These are phyloP conservation scores for Lanmaoa rubissima DNA, from an alignment of 768 basidiomycete species.

Conservation along the genomic window DNA sequence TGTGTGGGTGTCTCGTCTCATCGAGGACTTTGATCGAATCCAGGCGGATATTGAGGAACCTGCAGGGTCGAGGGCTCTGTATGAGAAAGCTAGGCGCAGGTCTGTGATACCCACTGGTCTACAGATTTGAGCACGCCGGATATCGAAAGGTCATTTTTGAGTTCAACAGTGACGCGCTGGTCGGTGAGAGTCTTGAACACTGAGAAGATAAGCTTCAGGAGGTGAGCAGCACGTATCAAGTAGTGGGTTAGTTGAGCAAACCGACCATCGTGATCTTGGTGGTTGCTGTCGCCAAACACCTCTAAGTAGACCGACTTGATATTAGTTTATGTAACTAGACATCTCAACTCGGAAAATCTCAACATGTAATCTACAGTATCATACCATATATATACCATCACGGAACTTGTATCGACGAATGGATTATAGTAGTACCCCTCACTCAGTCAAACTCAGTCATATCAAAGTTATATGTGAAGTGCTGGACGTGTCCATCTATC, in stretches of 20 bases:
- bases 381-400: neutral
- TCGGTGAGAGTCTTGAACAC: constrained; percentile 99
- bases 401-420: neutral
- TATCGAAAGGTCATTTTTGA: constrained; percentile 98
- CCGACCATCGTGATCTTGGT: constrained; percentile 27
- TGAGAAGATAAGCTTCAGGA: constrained; percentile 78
- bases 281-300: neutral
- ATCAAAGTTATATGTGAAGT: constrained; percentile 33
- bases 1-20: constrained; percentile 93
- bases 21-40: constrained; percentile 93
- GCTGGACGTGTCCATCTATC: constrained; percentile 14
- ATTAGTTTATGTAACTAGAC: constrained; percentile 1
- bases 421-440: neutral
- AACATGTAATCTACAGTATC: neutral
- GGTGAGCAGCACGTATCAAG: constrained; percentile 7
- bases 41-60: constrained; percentile 93
- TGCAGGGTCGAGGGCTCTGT: constrained; percentile 29
- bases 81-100: neutral
- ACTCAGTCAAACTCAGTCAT: constrained; percentile 36
- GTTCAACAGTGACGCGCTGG: constrained; percentile 93
- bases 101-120: constrained; percentile 72
- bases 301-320: too few species aligned
- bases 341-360: neutral
- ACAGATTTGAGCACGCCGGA: constrained; percentile 95
- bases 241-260: neutral